Percentiles rank a stretch among this genome's conserved stretches.
These are phyloP conservation scores for Skeletonema marinoi DNA, from an alignment of 108 stramenopile genomes.

Conservation along the genomic window DNA sequence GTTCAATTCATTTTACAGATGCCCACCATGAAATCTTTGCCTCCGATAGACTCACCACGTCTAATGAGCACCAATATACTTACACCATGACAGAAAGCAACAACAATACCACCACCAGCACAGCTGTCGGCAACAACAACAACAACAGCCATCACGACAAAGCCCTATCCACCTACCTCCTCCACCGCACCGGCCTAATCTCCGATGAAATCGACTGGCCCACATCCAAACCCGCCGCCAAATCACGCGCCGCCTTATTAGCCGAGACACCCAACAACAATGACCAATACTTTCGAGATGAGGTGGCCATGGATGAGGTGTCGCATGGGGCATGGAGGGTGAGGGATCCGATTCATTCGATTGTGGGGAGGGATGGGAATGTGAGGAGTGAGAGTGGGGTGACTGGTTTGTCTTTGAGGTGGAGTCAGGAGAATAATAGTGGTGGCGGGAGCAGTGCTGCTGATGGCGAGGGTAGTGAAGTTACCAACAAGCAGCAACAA, in stretches of 20 bases:
- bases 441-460: not conserved
- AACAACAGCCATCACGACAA: not conserved
- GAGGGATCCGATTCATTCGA: slow-evolving; percentile 22
- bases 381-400: not conserved
- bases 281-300: not conserved
- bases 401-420: not conserved
- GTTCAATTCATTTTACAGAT: too few species aligned
- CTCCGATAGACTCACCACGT: too few species aligned
- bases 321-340: slow-evolving; percentile 14
- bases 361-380: slow-evolving; percentile 1
- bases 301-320: slow-evolving; percentile 4
- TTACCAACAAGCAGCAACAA: not conserved
- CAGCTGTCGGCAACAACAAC: not conserved
- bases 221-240: not conserved
- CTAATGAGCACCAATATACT: too few species aligned
- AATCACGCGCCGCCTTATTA: not conserved
- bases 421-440: too few species aligned
- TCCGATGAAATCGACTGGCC: slow-evolving; percentile 43
- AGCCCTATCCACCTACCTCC: slow-evolving; percentile 15
- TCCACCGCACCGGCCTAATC: slow-evolving; percentile 33
- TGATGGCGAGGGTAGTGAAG: not conserved
- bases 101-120: not conserved
- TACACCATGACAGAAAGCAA: not conserved
- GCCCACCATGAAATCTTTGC: too few species aligned
- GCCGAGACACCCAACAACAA: not conserved